Base-by-base conservation (phyloP, 2,329 filamentous ascomycete genomes). In the Bipolaris cookei region DNA sequence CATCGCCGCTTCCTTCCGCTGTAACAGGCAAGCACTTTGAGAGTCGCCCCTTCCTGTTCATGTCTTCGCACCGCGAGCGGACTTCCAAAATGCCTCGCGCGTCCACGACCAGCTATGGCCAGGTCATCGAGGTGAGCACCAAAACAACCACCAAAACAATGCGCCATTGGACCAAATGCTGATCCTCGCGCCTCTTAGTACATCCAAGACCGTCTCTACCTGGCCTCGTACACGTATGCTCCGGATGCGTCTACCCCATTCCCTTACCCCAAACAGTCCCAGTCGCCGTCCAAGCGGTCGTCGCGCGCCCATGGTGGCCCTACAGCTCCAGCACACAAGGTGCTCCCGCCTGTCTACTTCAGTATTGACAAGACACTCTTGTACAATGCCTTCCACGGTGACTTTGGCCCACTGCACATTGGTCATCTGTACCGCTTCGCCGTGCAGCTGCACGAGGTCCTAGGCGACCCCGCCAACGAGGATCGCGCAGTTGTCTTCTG, bases 321-420 rank as follows among this genome's bases (percentile, higher is more conserved):
- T 16, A 82, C 81, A 49, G 76, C 82, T 8, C 77, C 82, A n/a
- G 21, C 21, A 6, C 79, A 83, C 51, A 86, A 84, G 65, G 80
- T 76, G 42, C 77, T 79, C 48, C 79, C 88, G 53, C 95, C 95
- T 1, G 93, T 91, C 75, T 99, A 98, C 81, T 99, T 99, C 79
- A 94, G 92, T 48, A 88, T 98, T 66, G 95, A 99, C 75, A 91
- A 96, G 74, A 89, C 84, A 38, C 87, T 99, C 42, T 84, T 97
- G 44, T 99, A 99, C 84, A 99, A 99, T 77, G 93, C 94, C 30
- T 99, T 99, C 79, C 93, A 98, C 79, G 93, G 96, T 71, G 95
- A 99, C 80, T 99, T 99, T 77, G 95, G 95, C 70, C 95, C 95
- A 71, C 83, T 99, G 58, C 95, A 99, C 81, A 96, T 99, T 67